These are phyloP conservation scores for Zelonia costaricensis DNA, from an alignment of 208 protist genomes.

Conservation along the genomic window DNA sequence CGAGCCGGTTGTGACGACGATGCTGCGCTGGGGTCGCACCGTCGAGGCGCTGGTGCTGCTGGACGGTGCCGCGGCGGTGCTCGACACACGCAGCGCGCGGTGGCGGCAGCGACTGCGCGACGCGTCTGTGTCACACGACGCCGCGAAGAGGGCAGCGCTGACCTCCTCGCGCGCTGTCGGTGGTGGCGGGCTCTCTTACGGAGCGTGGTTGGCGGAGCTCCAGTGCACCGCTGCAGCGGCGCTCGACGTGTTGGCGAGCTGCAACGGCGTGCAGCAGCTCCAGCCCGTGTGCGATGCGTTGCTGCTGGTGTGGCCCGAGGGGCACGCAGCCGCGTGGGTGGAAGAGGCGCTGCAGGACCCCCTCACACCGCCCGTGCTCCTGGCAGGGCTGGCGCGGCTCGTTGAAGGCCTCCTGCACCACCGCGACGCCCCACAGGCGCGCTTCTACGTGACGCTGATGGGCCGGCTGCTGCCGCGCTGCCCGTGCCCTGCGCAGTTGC, in stretches of 20 bases:
- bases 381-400: slow-evolving; percentile 31
- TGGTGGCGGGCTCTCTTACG: slow-evolving; percentile 2
- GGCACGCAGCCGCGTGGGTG: slow-evolving; percentile 19
- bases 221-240: slow-evolving; percentile 10
- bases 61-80: slow-evolving; percentile 9
- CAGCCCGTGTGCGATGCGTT: slow-evolving; percentile 36
- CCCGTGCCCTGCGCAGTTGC: slow-evolving; percentile 32
- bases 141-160: neutral
- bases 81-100: slow-evolving; percentile 15
- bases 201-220: slow-evolving; percentile 7
- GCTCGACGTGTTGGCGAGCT: slow-evolving; percentile 26
- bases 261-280: slow-evolving; percentile 18
- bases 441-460: slow-evolving; percentile 46
- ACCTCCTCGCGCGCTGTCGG: neutral
- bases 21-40: slow-evolving; percentile 13
- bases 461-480: slow-evolving; percentile 35
- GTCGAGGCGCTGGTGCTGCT: slow-evolving; percentile 26
- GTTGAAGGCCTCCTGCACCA: slow-evolving; percentile 27
- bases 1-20: slow-evolving; percentile 18
- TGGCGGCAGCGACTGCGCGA: slow-evolving; percentile 21
- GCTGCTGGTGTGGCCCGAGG: too few species aligned
- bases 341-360: slow-evolving; percentile 39
- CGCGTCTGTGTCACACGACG: neutral
- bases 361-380: slow-evolving; percentile 35
- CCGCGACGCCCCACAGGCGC: slow-evolving; percentile 57